These are phyloP conservation scores for Cladorrhinum sp. DNA, from an alignment of 2,329 filamentous ascomycete species.

Conservation along the genomic window DNA sequence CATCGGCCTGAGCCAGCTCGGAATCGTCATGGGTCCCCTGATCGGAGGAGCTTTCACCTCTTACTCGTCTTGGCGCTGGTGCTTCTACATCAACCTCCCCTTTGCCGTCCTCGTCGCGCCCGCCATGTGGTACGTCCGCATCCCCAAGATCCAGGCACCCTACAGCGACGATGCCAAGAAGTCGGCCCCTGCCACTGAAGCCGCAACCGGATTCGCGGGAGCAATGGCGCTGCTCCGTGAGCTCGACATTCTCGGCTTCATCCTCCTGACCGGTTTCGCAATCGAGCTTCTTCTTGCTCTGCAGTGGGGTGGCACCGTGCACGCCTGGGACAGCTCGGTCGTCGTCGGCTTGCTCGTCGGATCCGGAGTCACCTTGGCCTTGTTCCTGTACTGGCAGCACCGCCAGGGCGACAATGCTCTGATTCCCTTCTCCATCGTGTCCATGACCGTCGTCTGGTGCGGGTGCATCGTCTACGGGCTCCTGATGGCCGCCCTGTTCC, in stretches of 20 bases:
- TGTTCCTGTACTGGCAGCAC: constrained; percentile 45
- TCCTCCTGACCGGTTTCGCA: constrained; percentile 50
- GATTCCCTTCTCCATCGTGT: constrained; percentile 46
- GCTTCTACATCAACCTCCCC: constrained; percentile 40
- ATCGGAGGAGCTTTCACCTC: constrained; percentile 45
- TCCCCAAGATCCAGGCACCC: neutral
- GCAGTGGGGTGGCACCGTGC: constrained; percentile 51
- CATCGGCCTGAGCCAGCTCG: constrained; percentile 35
- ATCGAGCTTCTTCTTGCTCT: constrained; percentile 52
- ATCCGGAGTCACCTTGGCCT: constrained; percentile 40
- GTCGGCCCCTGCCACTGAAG: too few relatives aligned
- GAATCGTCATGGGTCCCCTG: constrained; percentile 21
- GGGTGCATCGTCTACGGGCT: constrained; percentile 40
- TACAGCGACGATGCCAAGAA: too few relatives aligned
- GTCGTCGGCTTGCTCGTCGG: constrained; percentile 50
- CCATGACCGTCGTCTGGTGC: constrained; percentile 38
- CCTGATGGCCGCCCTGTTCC: constrained; percentile 48
- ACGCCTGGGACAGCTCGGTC: constrained; percentile 46
- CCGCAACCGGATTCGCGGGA: too few relatives aligned
- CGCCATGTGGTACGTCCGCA: too few relatives aligned
- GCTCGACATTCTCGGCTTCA: neutral
- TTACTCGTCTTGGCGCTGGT: constrained; percentile 48
- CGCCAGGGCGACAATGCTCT: constrained; percentile 44
- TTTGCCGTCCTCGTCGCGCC: neutral
- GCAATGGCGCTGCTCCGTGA: too few relatives aligned